These are phyloP conservation scores for Colletotrichum trifolii DNA, from an alignment of 2,329 filamentous ascomycete genomes.

Conservation along the genomic window DNA sequence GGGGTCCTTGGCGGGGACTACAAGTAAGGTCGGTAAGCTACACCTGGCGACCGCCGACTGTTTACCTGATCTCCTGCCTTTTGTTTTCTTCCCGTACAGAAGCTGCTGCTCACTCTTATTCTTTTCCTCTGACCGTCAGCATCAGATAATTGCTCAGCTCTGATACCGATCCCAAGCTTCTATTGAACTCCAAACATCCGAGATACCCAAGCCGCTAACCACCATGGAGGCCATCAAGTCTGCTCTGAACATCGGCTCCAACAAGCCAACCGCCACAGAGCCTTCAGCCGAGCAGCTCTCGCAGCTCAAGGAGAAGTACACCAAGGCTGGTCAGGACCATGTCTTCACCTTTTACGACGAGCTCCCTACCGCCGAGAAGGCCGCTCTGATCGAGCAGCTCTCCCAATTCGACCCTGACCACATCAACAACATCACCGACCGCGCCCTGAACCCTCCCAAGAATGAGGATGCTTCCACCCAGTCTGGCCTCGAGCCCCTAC, in stretches of 20 bases:
- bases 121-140: background rate
- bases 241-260: conserved; percentile 50
- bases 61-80: conserved; percentile 24
- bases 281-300: conserved; percentile 75
- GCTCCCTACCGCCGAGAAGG: conserved; percentile 78
- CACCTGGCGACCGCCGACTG: conserved; percentile 7
- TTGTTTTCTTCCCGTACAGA: conserved; percentile 10
- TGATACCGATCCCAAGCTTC: background rate
- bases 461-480: conserved; percentile 62
- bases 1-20: conserved; percentile 35
- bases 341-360: conserved; percentile 88
- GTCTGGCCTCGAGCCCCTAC: conserved; percentile 82
- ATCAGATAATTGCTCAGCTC: background rate
- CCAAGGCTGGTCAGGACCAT: conserved; percentile 80
- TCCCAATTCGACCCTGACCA: conserved; percentile 82
- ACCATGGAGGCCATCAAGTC: conserved; percentile 59
- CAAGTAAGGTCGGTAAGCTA: conserved; percentile 34
- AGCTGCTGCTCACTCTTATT: conserved; percentile 4
- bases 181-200: conserved; percentile 2
- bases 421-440: conserved; percentile 88
- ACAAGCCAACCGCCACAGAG: conserved; percentile 53
- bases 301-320: conserved; percentile 77
- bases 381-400: conserved; percentile 83
- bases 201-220: conserved; percentile 24
- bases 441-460: conserved; percentile 82